Evolutionary conservation across 345 rosid species (phyloP).

Genomic region (rapeseed (Brassica napus)): Da-Ae NC_063446.1:56112001-56112500

Average conservation of each 20-base stretch:
- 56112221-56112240: neutral
- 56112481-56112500: neutral
- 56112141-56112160: neutral
- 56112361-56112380: neutral
- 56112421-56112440: neutral
- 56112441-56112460: neutral
- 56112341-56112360: neutral
- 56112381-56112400: neutral
- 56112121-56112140: conserved; percentile 22
- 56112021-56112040: conserved; percentile 50
- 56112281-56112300: neutral
- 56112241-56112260: neutral
- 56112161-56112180: neutral
- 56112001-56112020: conserved; percentile 64
- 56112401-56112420: neutral
- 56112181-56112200: neutral
- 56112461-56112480: neutral
- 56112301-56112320: neutral
- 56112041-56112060: conserved; percentile 19
- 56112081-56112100: conserved; percentile 11
- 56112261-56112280: neutral
- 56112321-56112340: neutral
- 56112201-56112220: conserved; percentile 4
- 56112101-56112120: neutral
- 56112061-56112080: neutral